A percentile compares a stretch with the other conserved stretches of the same genome.
These are phyloP conservation scores for Yamadazyma friedrichii DNA, from an alignment of 1,139 yeast species.

Conservation along the genomic window DNA sequence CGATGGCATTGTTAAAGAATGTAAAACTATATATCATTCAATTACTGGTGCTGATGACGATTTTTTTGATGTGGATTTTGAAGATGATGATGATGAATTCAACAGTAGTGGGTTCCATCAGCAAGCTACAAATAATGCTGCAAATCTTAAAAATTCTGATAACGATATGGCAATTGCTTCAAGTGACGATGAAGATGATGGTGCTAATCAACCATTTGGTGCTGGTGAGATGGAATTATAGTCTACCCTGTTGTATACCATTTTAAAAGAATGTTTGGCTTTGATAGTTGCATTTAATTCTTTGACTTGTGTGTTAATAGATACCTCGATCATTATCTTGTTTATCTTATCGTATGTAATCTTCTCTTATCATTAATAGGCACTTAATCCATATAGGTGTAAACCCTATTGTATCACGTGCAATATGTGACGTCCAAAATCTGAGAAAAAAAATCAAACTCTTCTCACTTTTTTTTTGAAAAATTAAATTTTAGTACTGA, in stretches of 20 bases:
- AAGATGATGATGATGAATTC: slow-evolving; percentile 66
- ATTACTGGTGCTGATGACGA: slow-evolving; percentile 94
- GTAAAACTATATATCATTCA: slow-evolving; percentile 67
- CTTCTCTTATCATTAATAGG: slow-evolving; percentile 2
- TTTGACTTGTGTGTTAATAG: neutral
- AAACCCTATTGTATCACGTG: slow-evolving; percentile 7
- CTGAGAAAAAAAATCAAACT: slow-evolving; percentile 1
- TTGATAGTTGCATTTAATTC: slow-evolving; percentile 3
- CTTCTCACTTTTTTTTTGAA: slow-evolving; percentile 6
- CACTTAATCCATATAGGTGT: neutral
- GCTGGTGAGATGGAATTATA: slow-evolving; percentile 64
- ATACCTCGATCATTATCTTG: neutral
- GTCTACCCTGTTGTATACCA: too few relatives aligned
- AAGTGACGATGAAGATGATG: slow-evolving; percentile 34
- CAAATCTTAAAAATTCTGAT: slow-evolving; percentile 18
- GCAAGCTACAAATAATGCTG: slow-evolving; percentile 11
- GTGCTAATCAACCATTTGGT: slow-evolving; percentile 46
- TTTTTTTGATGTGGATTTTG: slow-evolving; percentile 93
- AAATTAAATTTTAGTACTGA: slow-evolving; percentile 55
- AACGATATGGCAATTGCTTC: slow-evolving; percentile 43
- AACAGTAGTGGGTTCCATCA: slow-evolving; percentile 18
- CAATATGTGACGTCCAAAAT: slow-evolving; percentile 5
- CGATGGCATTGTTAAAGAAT: slow-evolving; percentile 85
- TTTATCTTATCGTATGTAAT: neutral
- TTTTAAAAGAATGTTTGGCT: neutral